Conservation (phyloP, 2,329 filamentous ascomycete genomes). For the Fusarium mangiferae region DNA sequence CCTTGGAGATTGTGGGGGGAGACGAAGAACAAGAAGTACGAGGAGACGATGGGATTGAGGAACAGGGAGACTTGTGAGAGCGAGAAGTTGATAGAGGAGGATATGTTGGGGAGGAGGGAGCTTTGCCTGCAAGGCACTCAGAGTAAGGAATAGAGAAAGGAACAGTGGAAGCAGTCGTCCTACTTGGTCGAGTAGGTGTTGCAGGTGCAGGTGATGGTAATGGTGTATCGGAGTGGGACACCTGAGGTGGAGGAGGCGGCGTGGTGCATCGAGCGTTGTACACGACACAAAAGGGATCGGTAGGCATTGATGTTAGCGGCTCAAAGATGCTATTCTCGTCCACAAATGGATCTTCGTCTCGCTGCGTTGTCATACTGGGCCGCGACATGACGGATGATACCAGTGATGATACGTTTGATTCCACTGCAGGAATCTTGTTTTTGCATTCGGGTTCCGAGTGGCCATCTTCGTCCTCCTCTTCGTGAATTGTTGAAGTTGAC, state of each 20-base stretch:
- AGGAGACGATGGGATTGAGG: conserved; percentile 36
- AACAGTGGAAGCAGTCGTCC: conserved; percentile 4
- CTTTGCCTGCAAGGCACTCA: conserved; percentile 21
- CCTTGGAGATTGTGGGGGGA: conserved; percentile 42
- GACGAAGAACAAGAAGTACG: conserved; percentile 39
- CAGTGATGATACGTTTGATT: conserved; percentile 28
- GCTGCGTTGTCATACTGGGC: conserved; percentile 23
- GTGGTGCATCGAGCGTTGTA: conserved; percentile 41
- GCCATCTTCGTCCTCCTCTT: conserved; percentile 55
- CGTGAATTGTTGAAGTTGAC: conserved; percentile 52
- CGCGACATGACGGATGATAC: conserved; percentile 28
- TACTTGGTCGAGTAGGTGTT: conserved; percentile 32
- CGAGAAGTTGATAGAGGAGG: conserved; percentile 9
- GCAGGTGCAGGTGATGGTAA: conserved; percentile 18
- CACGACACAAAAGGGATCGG: conserved; percentile 35
- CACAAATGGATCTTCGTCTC: conserved; percentile 38
- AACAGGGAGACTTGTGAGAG: conserved; percentile 10
- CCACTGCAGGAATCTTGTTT: conserved; percentile 19
- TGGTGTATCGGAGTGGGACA: conserved; percentile 26
- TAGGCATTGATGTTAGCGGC: conserved; percentile 37
- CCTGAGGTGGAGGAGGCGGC: conserved; percentile 28
- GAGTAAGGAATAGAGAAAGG: conserved; percentile 27
- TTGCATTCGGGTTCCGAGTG: conserved; percentile 39
- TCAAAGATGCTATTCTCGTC: conserved; percentile 40
- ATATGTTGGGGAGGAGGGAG: conserved; percentile 25